A percentile compares a stretch with the other conserved stretches of the same genome.
These are phyloP conservation scores for Solidago caesia DNA, from an alignment of 129 eudicot genomes.

Conservation along the genomic window DNA sequence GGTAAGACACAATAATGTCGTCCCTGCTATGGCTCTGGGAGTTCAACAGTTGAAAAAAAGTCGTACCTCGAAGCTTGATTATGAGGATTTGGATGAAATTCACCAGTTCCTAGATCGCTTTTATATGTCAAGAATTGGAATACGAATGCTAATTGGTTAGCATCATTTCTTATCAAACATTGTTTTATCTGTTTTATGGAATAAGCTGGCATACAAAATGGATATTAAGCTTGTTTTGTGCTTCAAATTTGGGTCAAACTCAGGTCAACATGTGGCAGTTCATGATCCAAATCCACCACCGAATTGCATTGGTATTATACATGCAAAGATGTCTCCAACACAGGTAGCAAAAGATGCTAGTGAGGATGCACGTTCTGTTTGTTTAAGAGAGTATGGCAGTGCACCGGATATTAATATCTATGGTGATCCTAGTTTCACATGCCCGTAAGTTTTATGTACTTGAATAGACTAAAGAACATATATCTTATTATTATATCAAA, in stretches of 20 bases:
- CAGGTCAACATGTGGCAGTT: slow-evolving; percentile 97
- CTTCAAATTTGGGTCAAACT: slow-evolving; percentile 25
- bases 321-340: slow-evolving; percentile 88
- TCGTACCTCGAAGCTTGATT: slow-evolving; percentile 59
- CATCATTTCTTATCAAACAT: slow-evolving; percentile 11
- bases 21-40: slow-evolving; percentile 95
- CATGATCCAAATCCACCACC: slow-evolving; percentile 88
- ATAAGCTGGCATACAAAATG: slow-evolving; percentile 1
- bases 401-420: slow-evolving; percentile 81
- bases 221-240: slow-evolving; percentile 25
- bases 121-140: slow-evolving; percentile 96
- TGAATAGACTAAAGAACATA: neutral
- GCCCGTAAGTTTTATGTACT: slow-evolving; percentile 57
- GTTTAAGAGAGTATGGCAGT: slow-evolving; percentile 82
- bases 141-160: slow-evolving; percentile 96
- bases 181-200: neutral
- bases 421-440: slow-evolving; percentile 86
- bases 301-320: slow-evolving; percentile 74
- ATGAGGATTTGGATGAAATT: slow-evolving; percentile 65
- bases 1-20: slow-evolving; percentile 96
- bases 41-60: slow-evolving; percentile 83
- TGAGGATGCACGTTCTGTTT: slow-evolving; percentile 92
- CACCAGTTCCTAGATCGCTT: slow-evolving; percentile 96
- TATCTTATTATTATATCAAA: neutral
- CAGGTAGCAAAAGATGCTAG: slow-evolving; percentile 84